These are phyloP conservation scores for Alectoria sarmentosa DNA, from an alignment of 495 filamentous ascomycete genomes.

Conservation along the genomic window DNA sequence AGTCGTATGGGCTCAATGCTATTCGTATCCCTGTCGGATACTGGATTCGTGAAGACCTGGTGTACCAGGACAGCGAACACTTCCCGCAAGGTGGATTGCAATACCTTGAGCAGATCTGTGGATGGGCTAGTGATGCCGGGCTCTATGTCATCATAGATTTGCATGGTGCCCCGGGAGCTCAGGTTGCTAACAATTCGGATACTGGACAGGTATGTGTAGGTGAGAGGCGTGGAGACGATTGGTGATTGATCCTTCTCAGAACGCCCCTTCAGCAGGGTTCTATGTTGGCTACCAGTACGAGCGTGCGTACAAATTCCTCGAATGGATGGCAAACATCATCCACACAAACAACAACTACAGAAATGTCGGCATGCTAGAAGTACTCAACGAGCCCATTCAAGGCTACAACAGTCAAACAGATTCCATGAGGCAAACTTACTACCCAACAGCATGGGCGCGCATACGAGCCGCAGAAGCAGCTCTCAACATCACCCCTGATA, in stretches of 20 bases:
- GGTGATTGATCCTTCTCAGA: constrained; percentile 13
- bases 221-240: not conserved
- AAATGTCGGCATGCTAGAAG: constrained; percentile 53
- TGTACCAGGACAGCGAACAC: constrained; percentile 45
- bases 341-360: constrained; percentile 45
- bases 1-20: constrained; percentile 50
- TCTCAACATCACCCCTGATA: constrained; percentile 31
- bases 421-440: constrained; percentile 37
- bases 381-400: constrained; percentile 54
- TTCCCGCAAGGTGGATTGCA: constrained; percentile 50
- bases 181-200: constrained; percentile 42
- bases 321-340: constrained; percentile 50
- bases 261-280: constrained; percentile 43
- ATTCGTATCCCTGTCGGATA: constrained; percentile 58
- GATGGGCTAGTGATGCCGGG: constrained; percentile 47
- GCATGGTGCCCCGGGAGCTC: constrained; percentile 56
- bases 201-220: constrained; percentile 44
- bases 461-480: constrained; percentile 42
- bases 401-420: constrained; percentile 25
- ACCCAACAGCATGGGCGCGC: constrained; percentile 41
- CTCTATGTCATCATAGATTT: constrained; percentile 60
- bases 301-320: constrained; percentile 49
- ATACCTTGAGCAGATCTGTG: constrained; percentile 48
- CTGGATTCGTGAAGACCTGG: constrained; percentile 54
- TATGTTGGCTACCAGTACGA: constrained; percentile 50